Base-by-base conservation (phyloP, 2,329 filamentous ascomycete species). In the Phyllosticta citriasiana region DNA sequence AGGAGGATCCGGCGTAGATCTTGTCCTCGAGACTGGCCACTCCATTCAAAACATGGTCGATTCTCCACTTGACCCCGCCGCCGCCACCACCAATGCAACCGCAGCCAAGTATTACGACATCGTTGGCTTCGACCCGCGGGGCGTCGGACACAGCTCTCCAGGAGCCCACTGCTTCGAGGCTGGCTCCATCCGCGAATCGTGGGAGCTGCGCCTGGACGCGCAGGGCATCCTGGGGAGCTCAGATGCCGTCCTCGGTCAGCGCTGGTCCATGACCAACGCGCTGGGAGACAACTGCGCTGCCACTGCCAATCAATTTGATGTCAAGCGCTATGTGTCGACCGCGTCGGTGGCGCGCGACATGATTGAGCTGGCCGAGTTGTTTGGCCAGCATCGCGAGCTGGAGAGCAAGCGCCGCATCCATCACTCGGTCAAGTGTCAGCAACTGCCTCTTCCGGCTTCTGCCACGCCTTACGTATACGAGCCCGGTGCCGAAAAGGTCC, bases 321-420 rank as follows among this genome's bases (percentile, higher is more conserved):
- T 78, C 64, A 74, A 74, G 63, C 68, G 72, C 55, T 78, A 77
- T 65, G 69, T 78, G 54, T 76, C 74, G 16, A 81, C 79, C 0
- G 76, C 78, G 1, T 76, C 73, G 25, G 77, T 78, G 2, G 79
- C 77, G 1, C 69, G 75, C 50, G 79, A 82, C 63, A 80, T 82
- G 77, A 67, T 82, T 7, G 73, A 76, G 51, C 73, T 82, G 40
- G 70, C 77, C 10, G 79, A 82, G 63, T 71, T 66, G 33, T 72
- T 78, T 52, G 76, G 72, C 7, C 70, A 75, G 26, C 77, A 70
- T 67, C 64, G 71, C 25, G 67, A 66, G 10, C 55, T 61, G 10
- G 65, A 71, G 62, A 68, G 64, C 1, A 57, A 35, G 25, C 61
- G 62, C 25, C 47, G 61, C 33, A 50, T 51, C 7, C 8, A 54